Percentiles rank a stretch among this genome's conserved stretches.
phyloP scores from a whole-genome alignment of 371 early-diverging fungal species.

The Batrachochytrium dendrobatidis region DNA sequence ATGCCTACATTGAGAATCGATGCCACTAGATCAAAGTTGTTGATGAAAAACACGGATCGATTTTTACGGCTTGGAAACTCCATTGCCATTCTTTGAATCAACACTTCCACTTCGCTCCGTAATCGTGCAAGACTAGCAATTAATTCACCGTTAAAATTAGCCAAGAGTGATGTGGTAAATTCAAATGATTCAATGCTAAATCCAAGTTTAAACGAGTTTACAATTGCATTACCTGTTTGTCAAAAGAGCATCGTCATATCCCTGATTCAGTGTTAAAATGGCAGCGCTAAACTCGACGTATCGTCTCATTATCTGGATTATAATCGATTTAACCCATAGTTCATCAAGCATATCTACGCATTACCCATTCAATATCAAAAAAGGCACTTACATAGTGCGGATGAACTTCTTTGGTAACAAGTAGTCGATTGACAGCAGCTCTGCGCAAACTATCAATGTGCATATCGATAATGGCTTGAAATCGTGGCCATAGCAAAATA shows the following conservation, averaged over 20 bases:
- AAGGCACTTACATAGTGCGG: conserved; percentile 67
- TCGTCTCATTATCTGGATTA: conserved; percentile 45
- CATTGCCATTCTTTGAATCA: conserved; percentile 62
- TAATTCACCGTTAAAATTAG: too few species aligned
- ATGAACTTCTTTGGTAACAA: conserved; percentile 63
- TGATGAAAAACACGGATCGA: conserved; percentile 74
- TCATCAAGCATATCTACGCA: not conserved
- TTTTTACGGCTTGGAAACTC: conserved; percentile 60
- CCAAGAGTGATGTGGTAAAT: too few species aligned
- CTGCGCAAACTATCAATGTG: conserved; percentile 80
- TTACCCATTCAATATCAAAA: not conserved
- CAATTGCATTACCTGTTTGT: conserved; percentile 50
- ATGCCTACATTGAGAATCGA: conserved; percentile 55
- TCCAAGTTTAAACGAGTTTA: too few species aligned
- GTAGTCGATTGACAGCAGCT: conserved; percentile 37
- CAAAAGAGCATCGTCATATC: conserved; percentile 73
- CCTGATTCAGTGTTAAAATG: conserved; percentile 75
- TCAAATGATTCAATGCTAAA: too few species aligned
- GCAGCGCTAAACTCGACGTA: conserved; percentile 88
- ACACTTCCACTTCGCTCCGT: conserved; percentile 67
- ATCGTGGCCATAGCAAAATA: conserved; percentile 89
- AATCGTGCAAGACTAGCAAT: conserved; percentile 57
- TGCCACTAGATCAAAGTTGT: conserved; percentile 81
- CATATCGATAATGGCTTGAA: conserved; percentile 76
- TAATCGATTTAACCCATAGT: too few species aligned